Evolutionary conservation across 306 rosid genomes (phyloP).

Genomic region (Vachellia pachyceras): DNA sequence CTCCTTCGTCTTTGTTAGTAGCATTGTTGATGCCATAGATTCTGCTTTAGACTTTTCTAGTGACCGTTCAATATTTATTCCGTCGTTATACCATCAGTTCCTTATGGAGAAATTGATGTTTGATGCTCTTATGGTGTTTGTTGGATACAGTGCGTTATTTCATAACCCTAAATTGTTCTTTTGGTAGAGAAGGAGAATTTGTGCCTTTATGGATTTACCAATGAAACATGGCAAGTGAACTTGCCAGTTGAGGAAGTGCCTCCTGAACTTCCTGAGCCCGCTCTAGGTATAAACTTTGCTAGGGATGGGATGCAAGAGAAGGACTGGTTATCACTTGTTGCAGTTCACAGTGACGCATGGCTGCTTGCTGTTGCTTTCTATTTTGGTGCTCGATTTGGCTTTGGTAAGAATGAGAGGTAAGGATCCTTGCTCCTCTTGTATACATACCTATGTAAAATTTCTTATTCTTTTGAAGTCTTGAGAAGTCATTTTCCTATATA

Average conservation of each 20-base stretch:
- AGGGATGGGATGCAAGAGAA: constrained; percentile 99
- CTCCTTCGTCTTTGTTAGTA: not conserved
- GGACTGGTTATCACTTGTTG: constrained; percentile 96
- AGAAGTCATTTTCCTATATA: not conserved
- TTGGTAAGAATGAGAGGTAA: constrained; percentile 98
- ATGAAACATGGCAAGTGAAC: constrained; percentile 97
- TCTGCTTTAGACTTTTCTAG: not conserved
- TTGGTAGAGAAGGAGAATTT: constrained; percentile 86
- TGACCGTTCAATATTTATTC: not conserved
- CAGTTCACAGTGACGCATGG: constrained; percentile 98
- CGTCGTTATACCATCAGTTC: not conserved
- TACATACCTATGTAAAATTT: not conserved
- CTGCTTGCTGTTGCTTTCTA: constrained; percentile 92
- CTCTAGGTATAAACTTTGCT: constrained; percentile 93
- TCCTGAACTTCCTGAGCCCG: constrained; percentile 99
- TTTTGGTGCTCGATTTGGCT: constrained; percentile 97
- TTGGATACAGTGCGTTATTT: not conserved
- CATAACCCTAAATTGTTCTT: not conserved
- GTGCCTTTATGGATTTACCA: constrained; percentile 92
- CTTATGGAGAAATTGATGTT: not conserved
- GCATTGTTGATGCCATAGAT: not conserved
- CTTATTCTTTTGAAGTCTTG: not conserved
- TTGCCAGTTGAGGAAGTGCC: constrained; percentile 99
- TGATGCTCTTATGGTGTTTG: not conserved
- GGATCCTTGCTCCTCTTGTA: constrained; percentile 17